Base-by-base conservation (phyloP, 1,284 basidiomycete genomes). In the Trichosporon inkin region DNA sequence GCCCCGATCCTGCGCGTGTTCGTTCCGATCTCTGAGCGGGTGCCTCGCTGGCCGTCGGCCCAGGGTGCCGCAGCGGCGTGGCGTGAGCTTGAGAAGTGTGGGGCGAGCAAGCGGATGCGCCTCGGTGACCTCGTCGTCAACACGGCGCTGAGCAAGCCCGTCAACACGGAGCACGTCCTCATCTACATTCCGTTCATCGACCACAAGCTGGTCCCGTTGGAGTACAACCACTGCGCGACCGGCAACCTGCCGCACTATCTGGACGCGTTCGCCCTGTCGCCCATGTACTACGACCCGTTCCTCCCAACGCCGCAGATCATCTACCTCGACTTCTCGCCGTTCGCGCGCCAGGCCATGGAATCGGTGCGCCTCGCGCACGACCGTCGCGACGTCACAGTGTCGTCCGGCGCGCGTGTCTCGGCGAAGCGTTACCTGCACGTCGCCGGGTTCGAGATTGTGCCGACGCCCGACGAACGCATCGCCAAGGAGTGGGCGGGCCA, bases 391-490 rank as follows among this genome's bases (percentile, higher is more conserved):
- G 67, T 79, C 51, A 73, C 71, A 0, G 71, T 71, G 6, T 63
- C 75, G 4, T 73, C 72, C 3, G 78, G 78, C 2, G 76, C 77
- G 7, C 67, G 72, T 34, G 40, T 80, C 19, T 69, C 68, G 13
- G 75, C 78, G 39, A 79, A 79, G 62, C 70, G 77, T 6, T 80
- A 79, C 63, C 65, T 80, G 5, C 73, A 78, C 57, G 78, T 79
- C 2, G 72, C 76, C 3, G 78, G 78, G 2, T 74, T 79, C 51
- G 71, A 76, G 56, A 64, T 78, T 24, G 44, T 49, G 24, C 44
- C 44, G 24, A 51, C 54, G 10, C 53, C 60, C 0, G 64, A 56
- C 3, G 67, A 70, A 40, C 62, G 60, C n/a, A 67, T 63, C 8
- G 70, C 68, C 10, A 62, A 68, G 11, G 74, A 74, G 56, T 79